Conservation (phyloP, 78 protist genomes). For the Reticulomyxa filosa region DNA sequence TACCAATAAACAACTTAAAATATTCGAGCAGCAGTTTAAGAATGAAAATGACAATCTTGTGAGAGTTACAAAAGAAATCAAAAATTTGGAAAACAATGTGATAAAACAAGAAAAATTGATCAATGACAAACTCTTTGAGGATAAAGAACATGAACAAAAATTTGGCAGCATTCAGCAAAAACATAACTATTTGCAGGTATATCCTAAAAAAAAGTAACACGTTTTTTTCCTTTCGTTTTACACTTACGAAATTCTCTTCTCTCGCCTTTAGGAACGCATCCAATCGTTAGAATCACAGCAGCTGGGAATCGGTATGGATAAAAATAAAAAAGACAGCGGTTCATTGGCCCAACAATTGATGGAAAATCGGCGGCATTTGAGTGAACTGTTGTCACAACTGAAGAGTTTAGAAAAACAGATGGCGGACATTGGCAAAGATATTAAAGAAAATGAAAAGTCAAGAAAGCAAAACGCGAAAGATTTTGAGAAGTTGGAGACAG, state of each 20-base stretch:
- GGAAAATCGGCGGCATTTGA: background rate
- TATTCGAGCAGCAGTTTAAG: too few species aligned
- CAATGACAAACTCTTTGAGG: background rate
- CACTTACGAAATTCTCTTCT: too few species aligned
- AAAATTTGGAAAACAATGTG: background rate
- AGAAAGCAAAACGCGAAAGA: background rate
- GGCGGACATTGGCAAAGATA: background rate
- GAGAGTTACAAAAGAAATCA: too few species aligned
- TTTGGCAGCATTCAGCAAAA: too few species aligned
- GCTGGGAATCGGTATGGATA: too few species aligned
- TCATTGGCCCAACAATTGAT: conserved; percentile 1
- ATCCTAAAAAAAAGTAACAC: too few species aligned
- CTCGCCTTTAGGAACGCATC: conserved; percentile 9
- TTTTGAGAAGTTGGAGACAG: background rate
- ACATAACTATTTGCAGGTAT: too few species aligned
- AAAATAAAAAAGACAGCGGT: conserved; percentile 1
- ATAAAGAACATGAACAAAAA: background rate
- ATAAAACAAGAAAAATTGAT: background rate
- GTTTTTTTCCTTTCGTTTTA: too few species aligned
- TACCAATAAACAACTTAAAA: too few species aligned
- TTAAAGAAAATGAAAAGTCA: background rate
- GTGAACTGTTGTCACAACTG: background rate
- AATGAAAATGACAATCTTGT: too few species aligned
- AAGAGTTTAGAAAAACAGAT: background rate
- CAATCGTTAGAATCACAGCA: too few species aligned